A percentile compares a stretch with the other conserved stretches of the same genome.
Conservation (phyloP, 345 rosid species). For the Draba incana region DNA sequence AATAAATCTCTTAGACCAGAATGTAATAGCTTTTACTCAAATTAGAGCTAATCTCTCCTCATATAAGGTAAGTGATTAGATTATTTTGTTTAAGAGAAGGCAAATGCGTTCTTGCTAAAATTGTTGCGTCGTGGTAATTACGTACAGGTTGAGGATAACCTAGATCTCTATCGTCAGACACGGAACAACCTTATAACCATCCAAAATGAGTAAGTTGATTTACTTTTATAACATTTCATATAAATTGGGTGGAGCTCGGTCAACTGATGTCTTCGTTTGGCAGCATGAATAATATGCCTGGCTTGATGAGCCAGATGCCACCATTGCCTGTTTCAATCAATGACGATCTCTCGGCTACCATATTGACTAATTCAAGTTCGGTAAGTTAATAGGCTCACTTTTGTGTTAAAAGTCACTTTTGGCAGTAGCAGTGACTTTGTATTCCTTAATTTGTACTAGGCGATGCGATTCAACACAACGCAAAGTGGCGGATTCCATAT, state of each 20-base stretch:
- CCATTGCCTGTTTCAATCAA: constrained; percentile 68
- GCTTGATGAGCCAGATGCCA: constrained; percentile 93
- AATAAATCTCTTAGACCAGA: constrained; percentile 74
- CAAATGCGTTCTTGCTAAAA: constrained; percentile 9
- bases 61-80: constrained; percentile 55
- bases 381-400: constrained; percentile 47
- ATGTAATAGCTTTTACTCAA: constrained; percentile 64
- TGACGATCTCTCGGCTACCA: constrained; percentile 67
- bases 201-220: constrained; percentile 70
- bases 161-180: constrained; percentile 62
- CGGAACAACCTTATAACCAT: constrained; percentile 75
- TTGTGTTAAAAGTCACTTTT: neutral
- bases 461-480: constrained; percentile 29
- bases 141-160: constrained; percentile 78
- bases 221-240: constrained; percentile 31
- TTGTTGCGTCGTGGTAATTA: neutral
- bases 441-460: constrained; percentile 24
- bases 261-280: constrained; percentile 34
- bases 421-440: constrained; percentile 18
- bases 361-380: constrained; percentile 57
- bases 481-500: constrained; percentile 30
- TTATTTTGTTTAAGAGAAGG: constrained; percentile 1
- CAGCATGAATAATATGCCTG: constrained; percentile 83
- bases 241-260: constrained; percentile 21
- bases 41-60: constrained; percentile 74